phyloP scores from a whole-genome alignment of 768 basidiomycete species.

The Mycena vulgaris region DNA sequence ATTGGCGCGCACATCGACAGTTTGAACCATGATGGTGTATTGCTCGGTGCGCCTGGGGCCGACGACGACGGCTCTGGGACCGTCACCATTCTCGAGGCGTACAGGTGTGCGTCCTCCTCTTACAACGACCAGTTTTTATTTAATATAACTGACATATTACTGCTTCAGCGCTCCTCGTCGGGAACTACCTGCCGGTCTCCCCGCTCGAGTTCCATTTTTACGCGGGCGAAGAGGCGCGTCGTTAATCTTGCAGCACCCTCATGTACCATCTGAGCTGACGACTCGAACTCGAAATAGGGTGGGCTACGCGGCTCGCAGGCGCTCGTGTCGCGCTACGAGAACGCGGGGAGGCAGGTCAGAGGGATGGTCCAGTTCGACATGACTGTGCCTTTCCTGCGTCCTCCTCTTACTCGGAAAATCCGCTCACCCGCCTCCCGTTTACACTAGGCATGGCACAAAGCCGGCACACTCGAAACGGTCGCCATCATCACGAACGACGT shows the following conservation, averaged over 20 bases:
- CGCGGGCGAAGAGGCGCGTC: slow-evolving; percentile 50
- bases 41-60: slow-evolving; percentile 44
- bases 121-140: too few species aligned
- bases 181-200: slow-evolving; percentile 47
- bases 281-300: too few species aligned
- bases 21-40: slow-evolving; percentile 34
- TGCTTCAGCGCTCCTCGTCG: slow-evolving; percentile 23
- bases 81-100: slow-evolving; percentile 66
- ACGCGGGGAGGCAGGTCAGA: slow-evolving; percentile 50
- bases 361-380: slow-evolving; percentile 57
- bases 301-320: neutral
- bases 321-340: slow-evolving; percentile 54
- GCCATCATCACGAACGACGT: slow-evolving; percentile 20
- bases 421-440: too few species aligned
- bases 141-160: neutral
- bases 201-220: slow-evolving; percentile 54
- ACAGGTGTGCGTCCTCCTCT: too few species aligned
- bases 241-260: too few species aligned
- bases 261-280: too few species aligned
- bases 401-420: too few species aligned
- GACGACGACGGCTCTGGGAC: slow-evolving; percentile 60
- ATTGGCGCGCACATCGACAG: slow-evolving; percentile 49
- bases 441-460: slow-evolving; percentile 27
- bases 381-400: slow-evolving; percentile 19
- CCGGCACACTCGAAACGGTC: slow-evolving; percentile 30